Conservation (phyloP, 306 rosid species). For the Luffa acutangula region DNA sequence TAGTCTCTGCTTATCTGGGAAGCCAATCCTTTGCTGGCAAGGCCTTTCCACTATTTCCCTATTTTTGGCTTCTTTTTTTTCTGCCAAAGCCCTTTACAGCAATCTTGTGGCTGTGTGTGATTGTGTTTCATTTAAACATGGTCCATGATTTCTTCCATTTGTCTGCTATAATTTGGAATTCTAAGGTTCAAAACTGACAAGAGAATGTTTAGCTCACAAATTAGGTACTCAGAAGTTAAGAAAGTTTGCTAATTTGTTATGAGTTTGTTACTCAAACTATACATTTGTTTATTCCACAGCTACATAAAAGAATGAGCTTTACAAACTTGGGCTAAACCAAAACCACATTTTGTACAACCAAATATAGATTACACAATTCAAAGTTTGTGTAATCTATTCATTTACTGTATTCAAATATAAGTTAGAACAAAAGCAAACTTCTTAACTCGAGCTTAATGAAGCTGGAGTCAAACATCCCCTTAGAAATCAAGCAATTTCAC, state of each 20-base stretch:
- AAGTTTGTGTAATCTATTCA: neutral
- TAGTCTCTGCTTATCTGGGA: slow-evolving; percentile 1
- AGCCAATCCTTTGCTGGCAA: neutral
- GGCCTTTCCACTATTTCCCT: neutral
- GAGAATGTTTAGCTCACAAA: neutral
- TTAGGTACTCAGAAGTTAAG: neutral
- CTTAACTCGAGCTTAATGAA: neutral
- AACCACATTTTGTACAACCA: neutral
- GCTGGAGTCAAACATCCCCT: neutral
- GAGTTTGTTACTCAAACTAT: neutral
- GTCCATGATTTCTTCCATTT: neutral
- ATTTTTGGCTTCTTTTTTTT: neutral
- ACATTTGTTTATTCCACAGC: neutral
- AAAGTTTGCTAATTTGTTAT: neutral
- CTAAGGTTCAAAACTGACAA: neutral
- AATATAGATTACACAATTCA: neutral
- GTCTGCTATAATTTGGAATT: neutral
- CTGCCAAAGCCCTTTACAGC: neutral
- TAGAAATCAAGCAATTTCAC: neutral
- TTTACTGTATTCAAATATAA: neutral
- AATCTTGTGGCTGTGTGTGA: neutral
- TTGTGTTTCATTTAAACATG: neutral
- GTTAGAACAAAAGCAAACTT: neutral
- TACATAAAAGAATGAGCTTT: neutral
- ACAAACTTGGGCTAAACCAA: neutral